Conservation (phyloP, 148 eudicot genomes). For the Fagopyrum homotropicum region DNA sequence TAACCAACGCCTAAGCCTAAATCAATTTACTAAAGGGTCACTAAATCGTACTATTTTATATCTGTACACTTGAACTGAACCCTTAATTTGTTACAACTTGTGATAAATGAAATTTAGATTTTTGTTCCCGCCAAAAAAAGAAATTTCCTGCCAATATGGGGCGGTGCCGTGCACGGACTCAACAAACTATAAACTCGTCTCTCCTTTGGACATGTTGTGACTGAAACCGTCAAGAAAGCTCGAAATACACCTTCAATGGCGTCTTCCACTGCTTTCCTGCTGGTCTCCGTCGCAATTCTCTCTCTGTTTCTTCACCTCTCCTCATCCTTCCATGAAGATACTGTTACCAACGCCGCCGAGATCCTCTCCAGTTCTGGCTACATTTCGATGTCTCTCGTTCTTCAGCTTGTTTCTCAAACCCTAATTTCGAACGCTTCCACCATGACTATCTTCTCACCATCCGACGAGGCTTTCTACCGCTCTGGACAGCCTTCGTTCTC, state of each 20-base stretch:
- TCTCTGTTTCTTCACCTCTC: constrained; percentile 14
- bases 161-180: no score
- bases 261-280: constrained; percentile 10
- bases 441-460: constrained; percentile 46
- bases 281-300: constrained; percentile 13
- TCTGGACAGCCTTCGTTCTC: constrained; percentile 51
- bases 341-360: constrained; percentile 39
- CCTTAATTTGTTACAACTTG: no score
- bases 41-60: no score
- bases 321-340: constrained; percentile 21
- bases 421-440: constrained; percentile 22
- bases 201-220: no score
- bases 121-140: no score
- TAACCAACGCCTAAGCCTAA: no score
- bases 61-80: no score
- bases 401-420: constrained; percentile 38
- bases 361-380: constrained; percentile 50
- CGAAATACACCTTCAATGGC: constrained; percentile 19
- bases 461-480: constrained; percentile 28
- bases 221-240: background rate
- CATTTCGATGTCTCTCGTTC: constrained; percentile 56
- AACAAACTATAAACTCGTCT: no score
- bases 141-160: no score
- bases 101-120: no score
- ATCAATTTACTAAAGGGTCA: no score